Base-by-base conservation (phyloP, 306 rosid genomes). In the Vigna nakashimae region DNA sequence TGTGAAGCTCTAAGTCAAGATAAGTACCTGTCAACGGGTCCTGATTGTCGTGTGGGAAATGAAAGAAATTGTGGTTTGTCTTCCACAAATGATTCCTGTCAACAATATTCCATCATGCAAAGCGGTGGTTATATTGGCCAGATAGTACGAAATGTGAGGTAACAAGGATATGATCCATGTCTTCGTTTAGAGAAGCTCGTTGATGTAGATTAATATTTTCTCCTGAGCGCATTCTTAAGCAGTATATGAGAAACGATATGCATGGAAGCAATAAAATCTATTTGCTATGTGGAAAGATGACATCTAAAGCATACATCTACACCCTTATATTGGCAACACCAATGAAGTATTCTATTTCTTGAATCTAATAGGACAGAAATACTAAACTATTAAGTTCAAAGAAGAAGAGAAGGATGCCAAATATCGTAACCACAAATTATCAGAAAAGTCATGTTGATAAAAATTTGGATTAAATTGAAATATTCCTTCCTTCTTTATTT, bases 1-100 rank as follows among this genome's bases (percentile, higher is more conserved):
- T 89, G 95, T 71, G 98, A 92, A 84, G 91, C 80, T 14, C 93
- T 95, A 68, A 83, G 88, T 89, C 90, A 93, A 24, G 91, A 91
- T 71, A 36, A 86, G 79, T 76, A 80, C 85, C 83, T 55, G 22
- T 66, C 80, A 74, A 62, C 63, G 71, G 78, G 77, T 73, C 82
- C 90, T 80, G 85, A 53, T 67, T 71, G 50, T 84, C 73, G 28
- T 46, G 74, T 68, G 58, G 84, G 71, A 76, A 56, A 67, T 34
- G 87, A 76, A 82, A 86, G 85, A 68, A 83, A 69, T 73, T 28
- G 15, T 28, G 90, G 71, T 42, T 17, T 82, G 81, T 80, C 90
- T 65, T 65, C 79, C n/a, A 77, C 88, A 14, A 82, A 80, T 77
- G 90, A 83, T 82, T 74, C 51, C 58, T 49, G 57, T 57, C 93